Base-by-base conservation (phyloP, 345 rosid species). In the Punica granatum region DNA sequence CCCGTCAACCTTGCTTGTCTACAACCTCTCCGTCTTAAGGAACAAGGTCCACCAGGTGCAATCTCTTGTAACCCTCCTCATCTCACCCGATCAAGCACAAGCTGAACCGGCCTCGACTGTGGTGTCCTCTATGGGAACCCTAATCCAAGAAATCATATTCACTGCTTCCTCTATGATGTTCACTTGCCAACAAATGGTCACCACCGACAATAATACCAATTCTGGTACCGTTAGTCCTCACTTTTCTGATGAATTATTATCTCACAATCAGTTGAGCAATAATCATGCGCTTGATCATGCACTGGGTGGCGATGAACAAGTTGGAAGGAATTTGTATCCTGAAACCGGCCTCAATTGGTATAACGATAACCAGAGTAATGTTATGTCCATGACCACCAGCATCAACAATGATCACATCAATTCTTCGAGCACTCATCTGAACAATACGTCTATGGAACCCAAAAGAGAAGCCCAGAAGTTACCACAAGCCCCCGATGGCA, bases 1-100 rank as follows among this genome's bases (percentile, higher is more conserved):
- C 15, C 58, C 37, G 26, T 65, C 51, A 32, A 72, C 36, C 10
- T 43, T 66, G 18, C 64, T 92, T 43, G 79, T 90, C 21, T 81
- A 74, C 69, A 79, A 64, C 67, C 79, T 88, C 33, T 83, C 96
- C 25, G 53, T 80, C 68, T 83, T 92, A 21, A 87, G 83, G 64
- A 85, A 88, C 23, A 90, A 82, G 71, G 78, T 87, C 54, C 72
- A 85, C 66, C 89, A 83, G 75, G 76, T 83, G 53, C 89, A 90
- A 58, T 86, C 90, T 2, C 60, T 87, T 18, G 79, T 82, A 5
- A 74, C 78, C 74, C 58, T 82, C 70, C 70, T 87, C 16, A 36
- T 76, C 68, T 76, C 89, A 2, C 59, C 73, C 1, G 75, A 69
- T 15, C 71, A 73, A 53, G 83, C 67, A n/a, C 79, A 51, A n/a